Evolutionary conservation across 1,139 yeast genomes (phyloP), one percentile per base, ranked within the genome.

Genomic region (Pneumocystis sp.): DNA sequence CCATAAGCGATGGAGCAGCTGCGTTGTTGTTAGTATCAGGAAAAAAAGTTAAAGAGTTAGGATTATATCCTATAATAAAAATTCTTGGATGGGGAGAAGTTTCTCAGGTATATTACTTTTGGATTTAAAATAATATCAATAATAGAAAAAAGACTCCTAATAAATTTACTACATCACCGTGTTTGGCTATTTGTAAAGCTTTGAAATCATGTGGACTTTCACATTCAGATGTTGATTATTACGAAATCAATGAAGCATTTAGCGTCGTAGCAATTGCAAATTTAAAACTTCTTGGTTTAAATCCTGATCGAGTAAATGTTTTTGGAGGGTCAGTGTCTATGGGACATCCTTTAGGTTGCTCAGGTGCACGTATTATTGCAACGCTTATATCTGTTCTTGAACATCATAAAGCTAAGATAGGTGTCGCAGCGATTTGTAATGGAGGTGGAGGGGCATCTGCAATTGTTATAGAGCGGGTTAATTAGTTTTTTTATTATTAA

Each of bases 361-460:
- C 96, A 29, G 98, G 98, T 76, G 97, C 97, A 61, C 86, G 98
- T 81, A 83, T 93, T 73, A 83, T 91, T 67, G 89, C 88, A 71
- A 93, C 97, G 62, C 82, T 93, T 76, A 76, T 85, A 68, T 82
- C 87, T 66, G 86, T 90, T 17, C 82, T 93, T 74, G 72, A 78
- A 61, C 96, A 90, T 79, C 81, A 79, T 73, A 72, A 72, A 64
- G 97, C 97, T 74, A 89, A 86, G 80, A 78, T 85, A 71, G 98
- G 98, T 76, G 89, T 84, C 71, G 96, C 96, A 72, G 96, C 89
- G 76, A 86, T 93, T 75, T 93, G 97, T 82, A 93, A 93, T 77
- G 97, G 98, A 80, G 98, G 98, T 74, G 98, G 98, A 76, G 97
- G 97, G 76, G 97, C 97, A 66, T 86, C 96, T 67, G 85, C 95